Conservation (phyloP, 139 green algal species). For the Marvania coccoides region DNA sequence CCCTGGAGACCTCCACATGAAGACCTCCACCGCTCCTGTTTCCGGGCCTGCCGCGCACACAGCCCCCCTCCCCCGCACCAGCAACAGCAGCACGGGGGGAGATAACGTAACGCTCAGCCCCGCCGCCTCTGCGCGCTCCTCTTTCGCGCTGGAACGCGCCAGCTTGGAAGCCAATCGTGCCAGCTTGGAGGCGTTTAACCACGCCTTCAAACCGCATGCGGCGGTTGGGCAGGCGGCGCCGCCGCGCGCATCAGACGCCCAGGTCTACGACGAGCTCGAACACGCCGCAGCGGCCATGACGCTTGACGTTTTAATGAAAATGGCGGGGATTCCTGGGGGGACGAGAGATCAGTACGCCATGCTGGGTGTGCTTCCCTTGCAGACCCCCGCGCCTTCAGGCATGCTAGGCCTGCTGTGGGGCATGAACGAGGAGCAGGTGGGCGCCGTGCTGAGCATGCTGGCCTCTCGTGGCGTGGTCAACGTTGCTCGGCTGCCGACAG, state of each 20-base stretch:
- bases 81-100: neutral
- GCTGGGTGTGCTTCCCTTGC: constrained; percentile 40
- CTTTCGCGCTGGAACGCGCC: constrained; percentile 32
- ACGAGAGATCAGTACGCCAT: constrained; percentile 4
- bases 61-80: too few species aligned
- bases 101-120: neutral
- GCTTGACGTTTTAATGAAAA: neutral
- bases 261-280: neutral
- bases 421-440: constrained; percentile 1
- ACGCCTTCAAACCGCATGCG: neutral
- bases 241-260: neutral
- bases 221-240: too few species aligned
- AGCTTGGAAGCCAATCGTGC: constrained; percentile 31
- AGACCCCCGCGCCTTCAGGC: constrained; percentile 46
- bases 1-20: neutral
- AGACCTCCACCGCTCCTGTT: neutral
- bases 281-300: neutral
- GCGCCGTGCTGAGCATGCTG: constrained; percentile 5
- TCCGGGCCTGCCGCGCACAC: neutral
- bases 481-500: constrained; percentile 27
- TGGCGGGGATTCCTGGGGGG: constrained; percentile 24
- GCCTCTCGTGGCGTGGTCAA: constrained; percentile 28
- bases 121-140: constrained; percentile 3
- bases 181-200: constrained; percentile 35
- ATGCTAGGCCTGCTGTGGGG: constrained; percentile 60